Evolutionary conservation across 305 asterid species (phyloP).

Genomic region (Fraxinus sp.): DNA sequence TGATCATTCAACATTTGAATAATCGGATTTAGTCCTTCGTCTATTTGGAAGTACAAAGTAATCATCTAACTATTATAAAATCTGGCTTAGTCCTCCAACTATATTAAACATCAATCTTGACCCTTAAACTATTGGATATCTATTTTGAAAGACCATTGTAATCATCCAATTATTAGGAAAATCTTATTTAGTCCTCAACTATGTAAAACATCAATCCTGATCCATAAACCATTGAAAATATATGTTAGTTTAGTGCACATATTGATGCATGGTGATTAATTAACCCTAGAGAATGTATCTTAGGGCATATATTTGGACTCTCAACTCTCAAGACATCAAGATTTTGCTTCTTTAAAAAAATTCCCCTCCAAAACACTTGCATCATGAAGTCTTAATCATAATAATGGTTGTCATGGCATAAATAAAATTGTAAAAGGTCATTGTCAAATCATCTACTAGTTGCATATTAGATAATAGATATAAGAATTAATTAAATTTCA

Average conservation of each 20-base stretch:
- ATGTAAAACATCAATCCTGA: no score
- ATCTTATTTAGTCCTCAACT: background rate
- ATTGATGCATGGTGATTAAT: background rate
- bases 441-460: background rate
- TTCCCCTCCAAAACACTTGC: constrained; percentile 9
- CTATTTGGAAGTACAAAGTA: background rate
- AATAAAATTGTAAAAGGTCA: constrained; percentile 13
- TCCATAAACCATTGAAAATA: no score
- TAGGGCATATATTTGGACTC: constrained; percentile 9
- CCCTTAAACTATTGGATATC: background rate
- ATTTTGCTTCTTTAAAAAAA: background rate
- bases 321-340: background rate
- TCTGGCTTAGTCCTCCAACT: background rate
- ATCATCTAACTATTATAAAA: background rate
- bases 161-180: background rate
- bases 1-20: background rate
- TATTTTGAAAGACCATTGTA: no score
- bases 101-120: background rate
- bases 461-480: background rate
- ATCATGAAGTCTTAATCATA: constrained; percentile 28
- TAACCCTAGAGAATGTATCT: background rate
- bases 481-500: background rate
- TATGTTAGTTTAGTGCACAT: background rate
- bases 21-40: background rate
- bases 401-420: background rate